Conservation (phyloP, 176 grass and related monocot genomes). For the Pontederia paniculata region DNA sequence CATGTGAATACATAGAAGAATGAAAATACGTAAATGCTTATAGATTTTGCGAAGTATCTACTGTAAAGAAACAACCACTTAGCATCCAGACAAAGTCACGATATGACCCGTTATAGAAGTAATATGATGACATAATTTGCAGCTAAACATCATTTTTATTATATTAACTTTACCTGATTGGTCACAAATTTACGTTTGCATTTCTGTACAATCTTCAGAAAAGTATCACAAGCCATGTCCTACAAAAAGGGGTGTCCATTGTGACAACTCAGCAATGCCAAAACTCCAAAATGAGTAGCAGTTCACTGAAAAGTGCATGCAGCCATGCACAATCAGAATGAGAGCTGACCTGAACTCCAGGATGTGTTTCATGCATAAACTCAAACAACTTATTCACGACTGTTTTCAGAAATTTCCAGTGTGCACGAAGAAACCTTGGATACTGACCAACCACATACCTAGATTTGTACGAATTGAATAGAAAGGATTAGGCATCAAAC, state of each 20-base stretch:
- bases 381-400: constrained; percentile 99
- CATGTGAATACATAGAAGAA: too few species aligned
- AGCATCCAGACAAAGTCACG: too few species aligned
- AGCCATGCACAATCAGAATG: background rate
- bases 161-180: constrained; percentile 52
- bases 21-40: too few species aligned
- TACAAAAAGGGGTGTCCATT: constrained; percentile 30
- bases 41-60: too few species aligned
- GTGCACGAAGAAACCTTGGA: constrained; percentile 94
- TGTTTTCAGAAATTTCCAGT: constrained; percentile 99
- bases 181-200: constrained; percentile 98
- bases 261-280: constrained; percentile 6
- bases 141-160: background rate
- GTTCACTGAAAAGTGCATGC: background rate
- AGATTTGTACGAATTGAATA: constrained; percentile 11
- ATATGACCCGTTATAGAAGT: too few species aligned
- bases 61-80: too few species aligned
- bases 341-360: constrained; percentile 81
- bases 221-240: constrained; percentile 99
- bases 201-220: constrained; percentile 98
- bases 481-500: constrained; percentile 7
- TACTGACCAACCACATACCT: constrained; percentile 99
- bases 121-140: too few species aligned
- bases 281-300: background rate
- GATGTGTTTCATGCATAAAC: constrained; percentile 99